A percentile compares a stretch with the other conserved stretches of the same genome.
Evolutionary conservation across 2,329 filamentous ascomycete genomes (phyloP).

Genomic region (Pseudogymnoascus sp.): DNA sequence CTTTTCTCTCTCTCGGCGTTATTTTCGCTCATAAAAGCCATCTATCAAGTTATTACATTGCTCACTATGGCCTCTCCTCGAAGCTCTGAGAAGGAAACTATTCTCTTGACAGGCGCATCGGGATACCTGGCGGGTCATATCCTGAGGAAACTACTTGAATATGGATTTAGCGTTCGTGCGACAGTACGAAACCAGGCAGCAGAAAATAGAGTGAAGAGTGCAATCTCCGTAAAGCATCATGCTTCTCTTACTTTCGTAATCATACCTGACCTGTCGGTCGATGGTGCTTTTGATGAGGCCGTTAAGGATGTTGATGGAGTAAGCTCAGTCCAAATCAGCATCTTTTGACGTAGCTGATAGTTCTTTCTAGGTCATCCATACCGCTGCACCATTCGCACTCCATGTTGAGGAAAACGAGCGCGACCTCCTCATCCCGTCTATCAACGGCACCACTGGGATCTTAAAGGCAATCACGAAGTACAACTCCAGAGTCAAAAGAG

Average conservation of each 20-base stretch:
- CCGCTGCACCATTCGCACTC: slow-evolving; percentile 48
- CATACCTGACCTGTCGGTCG: slow-evolving; percentile 62
- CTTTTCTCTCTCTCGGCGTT: too few relatives aligned
- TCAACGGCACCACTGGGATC: slow-evolving; percentile 44
- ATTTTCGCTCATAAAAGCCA: too few relatives aligned
- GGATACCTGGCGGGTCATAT: slow-evolving; percentile 47
- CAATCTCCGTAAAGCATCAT: slow-evolving; percentile 26
- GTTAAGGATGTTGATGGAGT: slow-evolving; percentile 58
- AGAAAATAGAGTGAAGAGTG: slow-evolving; percentile 33
- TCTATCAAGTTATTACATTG: neutral
- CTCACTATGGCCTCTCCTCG: neutral
- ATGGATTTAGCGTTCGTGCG: slow-evolving; percentile 31
- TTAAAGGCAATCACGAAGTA: slow-evolving; percentile 38
- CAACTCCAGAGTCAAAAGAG: slow-evolving; percentile 29
- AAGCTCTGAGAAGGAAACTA: neutral
- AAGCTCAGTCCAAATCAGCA: slow-evolving; percentile 21
- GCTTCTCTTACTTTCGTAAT: slow-evolving; percentile 36
- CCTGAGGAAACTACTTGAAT: slow-evolving; percentile 36
- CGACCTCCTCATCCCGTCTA: slow-evolving; percentile 45
- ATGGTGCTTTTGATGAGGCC: slow-evolving; percentile 60
- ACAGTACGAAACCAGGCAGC: slow-evolving; percentile 41
- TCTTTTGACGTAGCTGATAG: neutral
- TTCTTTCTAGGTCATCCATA: slow-evolving; percentile 50
- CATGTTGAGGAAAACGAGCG: slow-evolving; percentile 26
- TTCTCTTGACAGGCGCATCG: slow-evolving; percentile 31